Conservation (phyloP, 805 yeast species). For the Schwanniomyces vanrijiae region DNA sequence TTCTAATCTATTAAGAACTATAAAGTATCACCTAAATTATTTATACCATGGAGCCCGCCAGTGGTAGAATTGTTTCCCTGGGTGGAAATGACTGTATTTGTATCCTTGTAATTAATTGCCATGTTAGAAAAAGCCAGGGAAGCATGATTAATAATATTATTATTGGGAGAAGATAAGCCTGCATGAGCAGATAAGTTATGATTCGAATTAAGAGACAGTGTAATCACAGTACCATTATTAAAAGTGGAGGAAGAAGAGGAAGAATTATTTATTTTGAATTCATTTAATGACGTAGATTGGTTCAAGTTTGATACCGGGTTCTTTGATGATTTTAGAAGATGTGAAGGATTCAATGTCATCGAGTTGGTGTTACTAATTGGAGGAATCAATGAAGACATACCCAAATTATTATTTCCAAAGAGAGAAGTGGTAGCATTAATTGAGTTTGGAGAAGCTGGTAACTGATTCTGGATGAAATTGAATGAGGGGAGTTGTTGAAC, state of each 20-base stretch:
- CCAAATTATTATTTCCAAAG: conserved; percentile 3
- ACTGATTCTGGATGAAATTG: conserved; percentile 32
- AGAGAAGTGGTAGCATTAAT: conserved; percentile 7
- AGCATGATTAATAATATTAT: conserved; percentile 8
- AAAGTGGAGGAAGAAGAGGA: background rate
- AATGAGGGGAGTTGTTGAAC: conserved; percentile 36
- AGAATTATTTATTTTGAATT: conserved; percentile 7
- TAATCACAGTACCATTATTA: background rate
- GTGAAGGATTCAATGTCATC: conserved; percentile 28
- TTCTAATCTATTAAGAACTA: background rate
- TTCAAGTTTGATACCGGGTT: background rate
- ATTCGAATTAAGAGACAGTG: conserved; percentile 1
- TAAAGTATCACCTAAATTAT: conserved; percentile 9
- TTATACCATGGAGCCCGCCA: conserved; percentile 8
- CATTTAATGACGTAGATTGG: conserved; percentile 2
- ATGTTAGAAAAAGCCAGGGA: conserved; percentile 1
- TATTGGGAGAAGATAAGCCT: conserved; percentile 11
- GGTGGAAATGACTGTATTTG: background rate
- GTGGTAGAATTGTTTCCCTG: background rate
- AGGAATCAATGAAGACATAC: conserved; percentile 11
- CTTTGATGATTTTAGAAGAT: conserved; percentile 17
- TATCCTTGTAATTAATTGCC: conserved; percentile 1
- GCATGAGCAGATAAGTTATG: background rate
- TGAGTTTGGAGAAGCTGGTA: conserved; percentile 26
- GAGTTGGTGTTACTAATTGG: conserved; percentile 11